phyloP scores from a whole-genome alignment of 164 flowering plant species.

The Warburgia ugandensis region DNA sequence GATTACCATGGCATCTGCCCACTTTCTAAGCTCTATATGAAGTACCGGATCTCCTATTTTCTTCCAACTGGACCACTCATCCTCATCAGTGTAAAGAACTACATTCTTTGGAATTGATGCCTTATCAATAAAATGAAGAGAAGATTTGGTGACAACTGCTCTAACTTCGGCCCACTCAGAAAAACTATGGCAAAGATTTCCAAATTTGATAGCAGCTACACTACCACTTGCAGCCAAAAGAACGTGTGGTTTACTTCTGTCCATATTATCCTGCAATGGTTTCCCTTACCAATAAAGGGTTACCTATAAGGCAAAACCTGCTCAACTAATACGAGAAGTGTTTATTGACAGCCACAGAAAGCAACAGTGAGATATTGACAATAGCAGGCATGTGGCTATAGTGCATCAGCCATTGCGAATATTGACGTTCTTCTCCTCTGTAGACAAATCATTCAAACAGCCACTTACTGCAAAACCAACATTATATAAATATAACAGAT shows the following conservation, averaged over 20 bases:
- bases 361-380: too few species aligned
- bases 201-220: constrained; percentile 43
- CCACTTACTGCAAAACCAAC: too few species aligned
- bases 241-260: constrained; percentile 36
- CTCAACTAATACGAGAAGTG: too few species aligned
- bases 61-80: constrained; percentile 42
- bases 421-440: too few species aligned
- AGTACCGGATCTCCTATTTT: constrained; percentile 36
- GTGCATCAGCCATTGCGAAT: too few species aligned
- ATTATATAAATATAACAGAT: too few species aligned
- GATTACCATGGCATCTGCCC: constrained; percentile 76
- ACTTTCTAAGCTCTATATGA: constrained; percentile 58
- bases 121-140: constrained; percentile 24
- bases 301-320: too few species aligned
- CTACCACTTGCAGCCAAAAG: constrained; percentile 74
- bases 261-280: constrained; percentile 6
- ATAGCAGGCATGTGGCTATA: too few species aligned
- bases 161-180: constrained; percentile 31
- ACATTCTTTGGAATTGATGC: constrained; percentile 20
- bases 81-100: constrained; percentile 32
- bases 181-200: constrained; percentile 24
- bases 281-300: constrained; percentile 9
- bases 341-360: too few species aligned
- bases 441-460: too few species aligned
- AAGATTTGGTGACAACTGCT: constrained; percentile 23